These are phyloP conservation scores for Xerocomellus intermedius DNA, from an alignment of 768 basidiomycete genomes.

Conservation along the genomic window DNA sequence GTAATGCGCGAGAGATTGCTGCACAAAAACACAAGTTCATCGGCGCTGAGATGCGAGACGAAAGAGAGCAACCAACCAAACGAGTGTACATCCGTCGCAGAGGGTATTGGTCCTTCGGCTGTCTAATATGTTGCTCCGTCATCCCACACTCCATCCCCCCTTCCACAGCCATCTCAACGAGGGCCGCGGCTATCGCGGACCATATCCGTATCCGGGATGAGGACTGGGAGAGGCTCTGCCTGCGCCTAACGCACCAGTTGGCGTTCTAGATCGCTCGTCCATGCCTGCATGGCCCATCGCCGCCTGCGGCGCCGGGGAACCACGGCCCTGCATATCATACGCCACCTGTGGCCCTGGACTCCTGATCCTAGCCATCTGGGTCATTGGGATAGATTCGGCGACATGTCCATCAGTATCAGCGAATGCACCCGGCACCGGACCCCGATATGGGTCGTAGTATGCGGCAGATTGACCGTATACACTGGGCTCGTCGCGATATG, in stretches of 20 bases:
- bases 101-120: conserved; percentile 15
- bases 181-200: conserved; percentile 25
- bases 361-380: conserved; percentile 47
- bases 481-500: conserved; percentile 72
- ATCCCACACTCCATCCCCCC: background rate
- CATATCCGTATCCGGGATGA: conserved; percentile 43
- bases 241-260: conserved; percentile 22
- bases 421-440: conserved; percentile 68
- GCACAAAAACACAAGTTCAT: conserved; percentile 12
- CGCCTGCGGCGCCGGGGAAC: conserved; percentile 43
- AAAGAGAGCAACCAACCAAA: conserved; percentile 24
- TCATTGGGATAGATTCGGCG: conserved; percentile 74
- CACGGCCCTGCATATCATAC: conserved; percentile 37
- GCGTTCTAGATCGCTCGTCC: conserved; percentile 32
- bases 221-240: conserved; percentile 48
- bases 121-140: conserved; percentile 12
- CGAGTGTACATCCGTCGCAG: conserved; percentile 22
- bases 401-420: conserved; percentile 40
- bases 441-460: conserved; percentile 81
- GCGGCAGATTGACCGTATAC: conserved; percentile 36
- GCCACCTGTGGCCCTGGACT: conserved; percentile 43
- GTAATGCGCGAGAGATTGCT: conserved; percentile 11
- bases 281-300: conserved; percentile 35
- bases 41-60: conserved; percentile 1
- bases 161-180: background rate